These are phyloP conservation scores for Penicillium concentricum DNA, from an alignment of 2,329 filamentous ascomycete species.

Conservation along the genomic window DNA sequence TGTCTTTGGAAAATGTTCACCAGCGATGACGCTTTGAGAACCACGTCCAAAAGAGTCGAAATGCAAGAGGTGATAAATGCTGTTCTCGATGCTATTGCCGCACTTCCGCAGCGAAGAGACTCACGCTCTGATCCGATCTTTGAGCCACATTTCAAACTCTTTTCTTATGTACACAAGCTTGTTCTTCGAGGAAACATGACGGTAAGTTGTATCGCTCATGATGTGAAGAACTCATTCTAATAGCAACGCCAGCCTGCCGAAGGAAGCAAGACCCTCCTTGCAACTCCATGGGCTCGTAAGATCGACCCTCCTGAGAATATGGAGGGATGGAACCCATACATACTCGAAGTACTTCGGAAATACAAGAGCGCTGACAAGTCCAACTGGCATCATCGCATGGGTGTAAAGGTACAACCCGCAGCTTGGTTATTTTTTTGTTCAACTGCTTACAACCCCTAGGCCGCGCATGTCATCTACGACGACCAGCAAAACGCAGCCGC, in stretches of 20 bases:
- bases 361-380: slow-evolving; percentile 75
- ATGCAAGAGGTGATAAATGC: slow-evolving; percentile 55
- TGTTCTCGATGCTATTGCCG: slow-evolving; percentile 60
- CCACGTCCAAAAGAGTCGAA: slow-evolving; percentile 35
- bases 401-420: slow-evolving; percentile 61
- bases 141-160: slow-evolving; percentile 89
- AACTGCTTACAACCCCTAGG: slow-evolving; percentile 41
- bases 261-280: slow-evolving; percentile 51
- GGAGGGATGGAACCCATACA: slow-evolving; percentile 60
- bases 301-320: slow-evolving; percentile 49
- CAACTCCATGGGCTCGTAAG: slow-evolving; percentile 57
- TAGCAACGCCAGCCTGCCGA: slow-evolving; percentile 40
- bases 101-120: slow-evolving; percentile 60
- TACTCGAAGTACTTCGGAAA: slow-evolving; percentile 58
- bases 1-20: slow-evolving; percentile 70
- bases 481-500: slow-evolving; percentile 52
- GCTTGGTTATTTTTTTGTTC: slow-evolving; percentile 14
- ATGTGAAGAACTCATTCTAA: slow-evolving; percentile 21
- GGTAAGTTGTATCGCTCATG: slow-evolving; percentile 33
- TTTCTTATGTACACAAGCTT: slow-evolving; percentile 78
- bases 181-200: slow-evolving; percentile 54
- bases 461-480: slow-evolving; percentile 62
- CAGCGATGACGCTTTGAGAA: slow-evolving; percentile 43
- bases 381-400: slow-evolving; percentile 93
- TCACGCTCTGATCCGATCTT: slow-evolving; percentile 70